Evolutionary conservation across 2,329 filamentous ascomycete genomes (phyloP).

Genomic region (Aspergillus tamarii): DNA sequence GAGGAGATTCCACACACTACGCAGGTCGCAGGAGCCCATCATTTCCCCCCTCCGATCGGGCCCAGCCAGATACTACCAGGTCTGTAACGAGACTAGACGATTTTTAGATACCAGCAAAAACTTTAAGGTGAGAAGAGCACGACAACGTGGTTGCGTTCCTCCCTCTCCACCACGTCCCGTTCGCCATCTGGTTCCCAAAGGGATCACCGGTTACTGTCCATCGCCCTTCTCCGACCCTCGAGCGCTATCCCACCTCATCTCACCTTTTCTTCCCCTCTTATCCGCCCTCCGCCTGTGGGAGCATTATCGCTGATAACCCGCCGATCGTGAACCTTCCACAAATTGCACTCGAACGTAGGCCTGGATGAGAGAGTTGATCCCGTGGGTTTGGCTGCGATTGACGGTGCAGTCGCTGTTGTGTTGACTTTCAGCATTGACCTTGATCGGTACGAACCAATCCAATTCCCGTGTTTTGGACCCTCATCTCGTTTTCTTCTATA

Average conservation of each 20-base stretch:
- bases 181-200: background rate
- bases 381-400: background rate
- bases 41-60: conserved; percentile 16
- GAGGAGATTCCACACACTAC: conserved; percentile 11
- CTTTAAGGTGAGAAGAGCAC: background rate
- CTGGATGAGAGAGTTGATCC: conserved; percentile 1
- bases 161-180: background rate
- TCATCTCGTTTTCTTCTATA: conserved; percentile 5
- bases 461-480: background rate
- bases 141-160: background rate
- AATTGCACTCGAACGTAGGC: background rate
- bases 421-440: background rate
- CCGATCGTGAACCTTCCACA: conserved; percentile 1
- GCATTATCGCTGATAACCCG: conserved; percentile 6
- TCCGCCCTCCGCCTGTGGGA: background rate
- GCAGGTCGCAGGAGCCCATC: conserved; percentile 12
- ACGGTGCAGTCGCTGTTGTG: background rate
- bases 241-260: background rate
- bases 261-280: background rate
- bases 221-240: background rate
- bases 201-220: background rate
- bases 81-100: conserved; percentile 8
- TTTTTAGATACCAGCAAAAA: conserved; percentile 5
- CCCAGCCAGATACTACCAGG: conserved; percentile 12
- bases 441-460: conserved; percentile 1